Base-by-base conservation (phyloP, 2,329 filamentous ascomycete genomes). In the Sodiomyces alkalinus region DNA sequence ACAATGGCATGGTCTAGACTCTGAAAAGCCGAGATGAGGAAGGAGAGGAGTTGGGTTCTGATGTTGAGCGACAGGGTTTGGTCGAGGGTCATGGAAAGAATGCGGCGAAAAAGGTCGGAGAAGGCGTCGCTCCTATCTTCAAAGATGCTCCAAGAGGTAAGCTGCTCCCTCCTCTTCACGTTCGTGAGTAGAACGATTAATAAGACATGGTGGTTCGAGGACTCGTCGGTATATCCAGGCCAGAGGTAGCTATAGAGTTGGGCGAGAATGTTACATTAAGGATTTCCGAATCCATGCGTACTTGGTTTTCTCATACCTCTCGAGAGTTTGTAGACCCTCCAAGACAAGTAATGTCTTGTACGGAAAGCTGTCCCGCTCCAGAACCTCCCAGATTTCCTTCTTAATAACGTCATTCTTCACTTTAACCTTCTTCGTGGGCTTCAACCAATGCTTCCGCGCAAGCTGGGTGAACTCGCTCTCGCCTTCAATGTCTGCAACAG, bases 101-200 rank as follows among this genome's bases (percentile, higher is more conserved):
- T 69, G 39, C 90, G 82, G 39, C 82, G 80, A 54, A 96, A 96
- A 35, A 98, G 67, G 39, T 65, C 70, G 8, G 87, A 85, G 59
- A 98, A 98, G 29, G 90, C 80, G 43, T 74, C 66, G 9, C 83
- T 70, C 24, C 76, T 72, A 41, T 79, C 68, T 39, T 73, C 64
- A 52, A 98, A 94, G 37, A 83, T 83, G 40, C 77, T 67, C 92
- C 92, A 98, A 47, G 80, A 80, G 42, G 83, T 74, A 30, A 96
- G 62, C 45, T 80, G 77, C 49, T 96, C 87, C 40, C 82, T 73
- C 45, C 78, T 72, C 60, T 94, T 96, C 33, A 86, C 75, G 50
- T 87, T 92, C 37, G 80, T 69, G 43, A 98, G 75, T 37, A 94
- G 55, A 11, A 80, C 80, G 44, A 96, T 74, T 36, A 98, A 63